Conservation (phyloP, 768 basidiomycete genomes). For the Boletus speciosus region DNA sequence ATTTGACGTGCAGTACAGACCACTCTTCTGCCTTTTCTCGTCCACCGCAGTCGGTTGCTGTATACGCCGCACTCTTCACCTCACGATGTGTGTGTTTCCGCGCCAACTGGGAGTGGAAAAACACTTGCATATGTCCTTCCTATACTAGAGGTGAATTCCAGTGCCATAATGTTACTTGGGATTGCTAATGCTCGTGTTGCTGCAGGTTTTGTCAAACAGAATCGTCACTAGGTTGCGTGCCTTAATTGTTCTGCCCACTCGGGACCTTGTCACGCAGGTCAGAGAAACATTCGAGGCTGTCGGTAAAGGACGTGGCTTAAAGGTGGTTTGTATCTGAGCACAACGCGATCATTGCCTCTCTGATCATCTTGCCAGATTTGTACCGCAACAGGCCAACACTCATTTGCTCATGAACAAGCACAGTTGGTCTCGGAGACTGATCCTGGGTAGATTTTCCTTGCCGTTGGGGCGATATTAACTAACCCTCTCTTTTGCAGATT, state of each 20-base stretch:
- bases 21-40: constrained; percentile 76
- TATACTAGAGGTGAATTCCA: constrained; percentile 68
- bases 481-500: constrained; percentile 41
- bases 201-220: constrained; percentile 65
- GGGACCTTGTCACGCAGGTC: constrained; percentile 90
- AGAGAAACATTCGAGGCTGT: constrained; percentile 87
- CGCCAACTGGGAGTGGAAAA: constrained; percentile 97
- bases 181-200: background rate
- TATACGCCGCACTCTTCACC: constrained; percentile 67
- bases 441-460: constrained; percentile 40
- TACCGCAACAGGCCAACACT: constrained; percentile 89
- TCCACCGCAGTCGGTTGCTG: constrained; percentile 47
- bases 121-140: constrained; percentile 95
- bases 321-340: constrained; percentile 42
- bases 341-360: background rate
- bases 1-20: constrained; percentile 70
- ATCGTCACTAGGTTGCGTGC: constrained; percentile 84
- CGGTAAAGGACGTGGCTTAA: constrained; percentile 80
- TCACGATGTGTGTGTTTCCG: constrained; percentile 88
- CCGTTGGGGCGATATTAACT: background rate
- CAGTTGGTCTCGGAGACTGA: constrained; percentile 66
- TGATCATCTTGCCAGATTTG: constrained; percentile 47
- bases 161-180: background rate
- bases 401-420: constrained; percentile 87
- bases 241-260: constrained; percentile 86